phyloP scores from a whole-genome alignment of 1,284 basidiomycete genomes.

The Flammula alnicola region DNA sequence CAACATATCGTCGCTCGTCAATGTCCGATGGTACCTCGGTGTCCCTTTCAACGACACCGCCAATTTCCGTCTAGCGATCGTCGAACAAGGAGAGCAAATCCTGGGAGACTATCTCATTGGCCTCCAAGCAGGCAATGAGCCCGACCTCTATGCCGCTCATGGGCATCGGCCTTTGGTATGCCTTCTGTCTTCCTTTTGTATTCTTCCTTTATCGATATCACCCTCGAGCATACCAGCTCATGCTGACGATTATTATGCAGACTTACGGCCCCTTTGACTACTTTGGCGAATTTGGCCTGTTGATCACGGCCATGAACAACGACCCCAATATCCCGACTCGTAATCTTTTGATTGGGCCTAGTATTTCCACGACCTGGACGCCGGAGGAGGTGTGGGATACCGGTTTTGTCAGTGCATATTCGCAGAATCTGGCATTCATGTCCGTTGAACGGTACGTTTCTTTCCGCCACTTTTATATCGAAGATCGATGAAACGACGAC shows the following conservation, averaged over 20 bases:
- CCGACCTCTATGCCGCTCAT: slow-evolving; percentile 58
- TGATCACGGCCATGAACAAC: slow-evolving; percentile 44
- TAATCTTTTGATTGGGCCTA: slow-evolving; percentile 64
- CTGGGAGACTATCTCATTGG: slow-evolving; percentile 64
- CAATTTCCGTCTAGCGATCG: slow-evolving; percentile 59
- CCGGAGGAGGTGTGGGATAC: slow-evolving; percentile 60
- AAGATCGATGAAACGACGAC: not conserved
- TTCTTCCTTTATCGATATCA: not conserved
- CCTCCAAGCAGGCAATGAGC: slow-evolving; percentile 71
- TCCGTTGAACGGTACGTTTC: slow-evolving; percentile 56
- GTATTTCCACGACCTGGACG: slow-evolving; percentile 54
- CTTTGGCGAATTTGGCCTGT: slow-evolving; percentile 38
- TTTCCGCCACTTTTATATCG: not conserved
- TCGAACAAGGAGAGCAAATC: slow-evolving; percentile 46
- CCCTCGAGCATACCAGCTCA: too few species aligned
- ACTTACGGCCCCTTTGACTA: slow-evolving; percentile 43
- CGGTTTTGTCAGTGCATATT: slow-evolving; percentile 55
- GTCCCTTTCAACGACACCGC: slow-evolving; percentile 56
- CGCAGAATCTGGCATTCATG: slow-evolving; percentile 47
- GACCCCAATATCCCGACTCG: slow-evolving; percentile 47
- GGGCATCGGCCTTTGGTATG: slow-evolving; percentile 25
- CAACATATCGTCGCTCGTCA: slow-evolving; percentile 59
- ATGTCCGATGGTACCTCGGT: slow-evolving; percentile 65
- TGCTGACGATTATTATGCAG: not conserved
- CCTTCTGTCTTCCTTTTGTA: not conserved